Base-by-base conservation (phyloP, 2,329 filamentous ascomycete genomes). In the Myrmaecium sp. region DNA sequence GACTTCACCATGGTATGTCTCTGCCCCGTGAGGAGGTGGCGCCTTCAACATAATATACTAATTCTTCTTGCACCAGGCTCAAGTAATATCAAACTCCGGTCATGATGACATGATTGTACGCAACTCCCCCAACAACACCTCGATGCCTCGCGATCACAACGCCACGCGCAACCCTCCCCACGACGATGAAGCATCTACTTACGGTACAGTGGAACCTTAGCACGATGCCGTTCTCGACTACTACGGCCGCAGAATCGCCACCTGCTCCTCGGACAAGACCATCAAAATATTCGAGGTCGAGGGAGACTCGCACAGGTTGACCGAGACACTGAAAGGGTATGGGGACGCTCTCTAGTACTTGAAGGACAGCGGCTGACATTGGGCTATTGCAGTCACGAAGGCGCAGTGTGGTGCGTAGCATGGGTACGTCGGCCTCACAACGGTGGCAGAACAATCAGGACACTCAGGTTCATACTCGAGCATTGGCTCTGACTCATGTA, bases 21-120 rank as follows among this genome's bases (percentile, higher is more conserved):
- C n/a, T n/a, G n/a, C n/a, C n/a, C n/a, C n/a, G n/a, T n/a, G n/a
- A n/a, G n/a, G n/a, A n/a, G n/a, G n/a, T n/a, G n/a, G n/a, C n/a
- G n/a, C n/a, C n/a, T n/a, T n/a, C n/a, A n/a, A n/a, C n/a, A n/a
- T n/a, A n/a, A n/a, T n/a, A n/a, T n/a, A n/a, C n/a, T n/a, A n/a
- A n/a, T n/a, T n/a, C n/a, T n/a, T n/a, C n/a, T n/a, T n/a, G n/a
- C n/a, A n/a, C 27, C 34, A 76, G 73, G 67, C 76, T 32, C 78
- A 84, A 62, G 72, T 81, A 44, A 83, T 84, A 56, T 69, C 76
- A 38, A 83, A 81, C 55, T 78, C 76, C 35, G 77, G 78, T 49
- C 89, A 98, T 63, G 86, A 95, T 76, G 86, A 94, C 54, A 95
- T 95, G 86, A 94, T 98, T 69, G 86, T 95, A 83, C 47, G 80